Evolutionary conservation across 345 rosid species (phyloP), one percentile per base, ranked within the genome.

Genomic region (Cochlearia excelsa): DNA sequence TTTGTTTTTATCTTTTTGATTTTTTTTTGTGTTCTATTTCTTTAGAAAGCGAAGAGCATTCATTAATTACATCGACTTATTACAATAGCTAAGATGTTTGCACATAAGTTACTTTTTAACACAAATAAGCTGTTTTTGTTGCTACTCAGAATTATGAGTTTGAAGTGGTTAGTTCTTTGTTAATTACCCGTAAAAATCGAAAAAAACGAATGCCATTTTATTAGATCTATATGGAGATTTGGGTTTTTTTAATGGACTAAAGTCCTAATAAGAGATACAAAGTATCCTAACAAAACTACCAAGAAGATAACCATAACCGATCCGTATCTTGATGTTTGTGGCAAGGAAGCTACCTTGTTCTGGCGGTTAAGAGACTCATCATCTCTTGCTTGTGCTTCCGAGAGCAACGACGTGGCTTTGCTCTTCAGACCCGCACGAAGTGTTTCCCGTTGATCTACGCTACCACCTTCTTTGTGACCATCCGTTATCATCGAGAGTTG

Each of bases 281-380:
- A 64, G 74, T 59, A 81, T 60, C 92, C 89, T 51, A 78, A 54
- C 51, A 82, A 58, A 63, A 82, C 65, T 65, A 75, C 3, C 5
- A 47, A 74, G 56, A 83, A 49, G 5, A 82, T 28, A 63, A 80
- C 29, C 51, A 87, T 46, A 33, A 84, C 16, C 39, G 71, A 77
- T 55, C 72, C 58, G 69, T 72, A 82, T 77, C 80, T 73, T 60
- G 82, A 74, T 35, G 70, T 66, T 70, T 30, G 77, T 81, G 85
- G 57, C 81, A 74, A 78, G 75, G 79, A 77, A 75, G 81, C 91
- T 88, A 93, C 99, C 99, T 88, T 74, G 72, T 66, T 45, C 34
- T 76, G 45, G 78, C 77, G 69, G 62, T 74, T 63, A 42, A 72
- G 65, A 46, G 28, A 34, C 7, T 56, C 66, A 55, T 59, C 67